Evolutionary conservation across 441 rosid genomes (phyloP), one percentile per base, ranked within the genome.

Genomic region (Adansonia gregorii): DNA sequence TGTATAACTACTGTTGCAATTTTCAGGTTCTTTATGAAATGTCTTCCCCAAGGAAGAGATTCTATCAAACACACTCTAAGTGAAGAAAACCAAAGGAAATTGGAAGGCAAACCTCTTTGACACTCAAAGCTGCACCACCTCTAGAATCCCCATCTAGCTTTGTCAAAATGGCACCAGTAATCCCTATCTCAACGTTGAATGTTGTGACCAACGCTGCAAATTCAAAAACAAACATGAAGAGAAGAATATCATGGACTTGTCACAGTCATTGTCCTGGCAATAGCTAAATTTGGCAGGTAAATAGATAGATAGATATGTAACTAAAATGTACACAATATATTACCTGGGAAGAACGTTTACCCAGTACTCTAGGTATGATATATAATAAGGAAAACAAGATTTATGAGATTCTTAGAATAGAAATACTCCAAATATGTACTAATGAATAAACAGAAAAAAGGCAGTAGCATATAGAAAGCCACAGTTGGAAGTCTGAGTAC

Each of bases 101-200:
- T 73, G 63, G 20, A 75, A 58, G 46, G 41, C 90, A 71, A 74
- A 94, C 98, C 98, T 96, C 99, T 85, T 94, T 94, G 65, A 96
- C 98, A 85, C 99, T 94, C 82, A 96, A 84, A 79, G 99, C 99
- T 76, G 99, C 98, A 74, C 99, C 98, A 79, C 98, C 99, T 91
- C 99, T 91, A 77, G 99, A 96, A 84, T 96, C 99, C 20, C 99
- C 98, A 74, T 96, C 99, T 79, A 96, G 86, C 93, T 96, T 96
- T 56, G 99, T 93, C 87, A 96, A 87, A 79, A 96, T 96, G 83
- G 98, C 99, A 83, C 99, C 98, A 15, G 98, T 94, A 81, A 96
- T 96, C 77, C 99, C 99, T 73, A 96, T 96, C 92, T 94, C 99
- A 56, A 96, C 86, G 78, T 96, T 94, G 90, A 96, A 94, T 31